phyloP scores from a whole-genome alignment of 148 eudicot species.

The Cornus suecica region DNA sequence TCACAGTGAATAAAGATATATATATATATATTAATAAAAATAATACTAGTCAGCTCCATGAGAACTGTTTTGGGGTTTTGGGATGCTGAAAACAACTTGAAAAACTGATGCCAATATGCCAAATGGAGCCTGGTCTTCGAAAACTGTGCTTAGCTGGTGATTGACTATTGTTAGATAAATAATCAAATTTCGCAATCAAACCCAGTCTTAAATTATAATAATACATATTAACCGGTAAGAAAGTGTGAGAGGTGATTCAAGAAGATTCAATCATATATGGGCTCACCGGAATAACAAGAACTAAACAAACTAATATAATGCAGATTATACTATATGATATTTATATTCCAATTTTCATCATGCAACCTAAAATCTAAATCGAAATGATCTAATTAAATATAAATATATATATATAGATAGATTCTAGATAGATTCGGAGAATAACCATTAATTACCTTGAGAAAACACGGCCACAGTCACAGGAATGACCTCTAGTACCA shows the following conservation, averaged over 20 bases:
- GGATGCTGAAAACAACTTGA: background rate
- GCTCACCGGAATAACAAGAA: no score
- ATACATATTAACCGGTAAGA: no score
- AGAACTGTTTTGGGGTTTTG: background rate
- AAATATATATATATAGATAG: no score
- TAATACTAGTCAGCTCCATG: background rate
- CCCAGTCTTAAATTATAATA: background rate
- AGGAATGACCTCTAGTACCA: slow-evolving; percentile 90
- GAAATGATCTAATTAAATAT: no score
- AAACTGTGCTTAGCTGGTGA: background rate
- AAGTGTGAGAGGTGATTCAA: no score
- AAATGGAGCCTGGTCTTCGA: background rate
- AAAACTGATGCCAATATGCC: background rate
- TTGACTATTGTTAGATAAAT: background rate
- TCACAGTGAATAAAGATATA: background rate
- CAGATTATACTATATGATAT: no score
- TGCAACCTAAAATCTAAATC: no score
- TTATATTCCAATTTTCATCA: no score
- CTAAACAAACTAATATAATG: no score
- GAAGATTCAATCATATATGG: background rate
- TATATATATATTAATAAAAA: background rate
- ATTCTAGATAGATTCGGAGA: background rate
- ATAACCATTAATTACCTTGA: slow-evolving; percentile 47
- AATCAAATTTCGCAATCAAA: background rate
- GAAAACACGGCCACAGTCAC: slow-evolving; percentile 92